Evolutionary conservation across 306 rosid genomes (phyloP), one percentile per base, ranked within the genome.

Genomic region (Lathyrus sativus): DNA sequence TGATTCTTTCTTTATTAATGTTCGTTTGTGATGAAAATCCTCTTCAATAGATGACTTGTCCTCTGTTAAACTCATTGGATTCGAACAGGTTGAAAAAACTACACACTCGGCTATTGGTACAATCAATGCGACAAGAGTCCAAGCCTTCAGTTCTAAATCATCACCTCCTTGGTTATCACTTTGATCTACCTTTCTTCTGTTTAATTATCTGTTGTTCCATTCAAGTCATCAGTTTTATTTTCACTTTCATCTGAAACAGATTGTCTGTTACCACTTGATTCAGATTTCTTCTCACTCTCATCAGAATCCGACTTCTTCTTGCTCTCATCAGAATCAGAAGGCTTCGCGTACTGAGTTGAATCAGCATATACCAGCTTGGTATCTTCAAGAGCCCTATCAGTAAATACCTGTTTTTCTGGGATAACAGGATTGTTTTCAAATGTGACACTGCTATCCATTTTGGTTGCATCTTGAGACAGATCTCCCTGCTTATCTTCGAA

Each of bases 401-500:
- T 0, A 35, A 35, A 0, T 31, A 65, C 81, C 68, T 67, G 76
- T 39, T 59, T 73, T 14, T 68, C 74, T 38, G 70, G 14, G 59
- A 33, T 54, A 1, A 72, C 76, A 3, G 63, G 45, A 50, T 65
- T 84, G 58, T 63, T 71, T 44, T 79, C 75, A 31, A 81, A 46
- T 60, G 66, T 50, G 15, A 60, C 87, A 69, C 15, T 58, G 71
- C 9, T 67, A 65, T 80, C 93, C 64, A 83, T 93, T 62, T 82
- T 85, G 18, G 79, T 83, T 9, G 91, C 87, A 73, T 90, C 96
- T 70, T 84, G 89, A 3, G 96, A 81, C 73, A 90, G 74, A 79
- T 86, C 97, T 5, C 95, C 95, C 0, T 80, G 83, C 55, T 78
- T 85, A 73, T 90, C 91, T 73, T 85, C 96, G 76, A 85, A 90